phyloP scores from a whole-genome alignment of 208 protist genomes.

The Trypanosoma caninum region DNA sequence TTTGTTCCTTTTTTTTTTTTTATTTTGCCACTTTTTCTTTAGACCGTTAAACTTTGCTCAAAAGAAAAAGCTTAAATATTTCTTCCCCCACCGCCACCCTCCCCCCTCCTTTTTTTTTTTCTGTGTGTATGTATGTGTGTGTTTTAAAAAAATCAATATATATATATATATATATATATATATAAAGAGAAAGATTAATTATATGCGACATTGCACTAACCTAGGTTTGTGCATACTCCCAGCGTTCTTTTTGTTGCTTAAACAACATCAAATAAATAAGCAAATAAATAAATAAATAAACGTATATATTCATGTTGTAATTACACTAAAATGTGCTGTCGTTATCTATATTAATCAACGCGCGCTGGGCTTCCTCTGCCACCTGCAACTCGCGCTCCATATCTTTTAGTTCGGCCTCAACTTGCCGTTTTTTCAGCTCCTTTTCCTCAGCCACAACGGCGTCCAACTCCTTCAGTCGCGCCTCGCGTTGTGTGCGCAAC shows the following conservation, averaged over 20 bases:
- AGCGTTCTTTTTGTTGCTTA: too few species aligned
- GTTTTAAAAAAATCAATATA: too few species aligned
- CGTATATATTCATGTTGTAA: conserved; percentile 5
- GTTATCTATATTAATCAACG: conserved; percentile 12
- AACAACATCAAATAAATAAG: not conserved
- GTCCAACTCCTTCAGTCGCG: conserved; percentile 39
- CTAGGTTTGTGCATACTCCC: too few species aligned
- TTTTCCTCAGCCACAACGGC: conserved; percentile 37
- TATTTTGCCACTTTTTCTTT: not conserved
- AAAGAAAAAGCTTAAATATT: not conserved
- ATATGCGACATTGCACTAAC: too few species aligned
- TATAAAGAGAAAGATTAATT: too few species aligned
- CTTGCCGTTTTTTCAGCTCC: conserved; percentile 30
- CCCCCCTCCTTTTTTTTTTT: too few species aligned
- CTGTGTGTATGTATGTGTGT: too few species aligned
- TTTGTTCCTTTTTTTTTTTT: conserved; percentile 3
- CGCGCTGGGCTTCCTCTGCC: conserved; percentile 30
- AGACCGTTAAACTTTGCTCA: too few species aligned
- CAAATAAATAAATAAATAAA: conserved; percentile 2
- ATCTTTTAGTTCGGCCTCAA: conserved; percentile 14
- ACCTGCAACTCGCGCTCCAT: conserved; percentile 25
- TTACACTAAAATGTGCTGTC: not conserved
- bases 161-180: too few species aligned
- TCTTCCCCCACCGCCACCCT: too few species aligned
- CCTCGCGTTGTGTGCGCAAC: conserved; percentile 41